Percentiles rank a stretch among this genome's conserved stretches.
These are phyloP conservation scores for Aspergillus indologenus DNA, from an alignment of 495 filamentous ascomycete species.

Conservation along the genomic window DNA sequence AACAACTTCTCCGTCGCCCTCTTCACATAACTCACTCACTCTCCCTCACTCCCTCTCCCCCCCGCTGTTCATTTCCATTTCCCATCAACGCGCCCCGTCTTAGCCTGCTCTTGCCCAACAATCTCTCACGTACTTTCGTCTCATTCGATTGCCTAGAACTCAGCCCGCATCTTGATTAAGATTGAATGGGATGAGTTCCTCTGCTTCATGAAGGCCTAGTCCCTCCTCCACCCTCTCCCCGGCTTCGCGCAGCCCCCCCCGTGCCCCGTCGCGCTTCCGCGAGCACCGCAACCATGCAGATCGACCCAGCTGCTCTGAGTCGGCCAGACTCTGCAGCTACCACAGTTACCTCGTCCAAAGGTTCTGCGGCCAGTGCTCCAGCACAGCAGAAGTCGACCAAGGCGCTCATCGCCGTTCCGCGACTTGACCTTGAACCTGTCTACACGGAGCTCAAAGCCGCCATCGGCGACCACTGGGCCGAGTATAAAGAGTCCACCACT, in stretches of 20 bases:
- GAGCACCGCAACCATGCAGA: conserved; percentile 62
- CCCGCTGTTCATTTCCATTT: conserved; percentile 6
- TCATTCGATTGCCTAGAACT: conserved; percentile 1
- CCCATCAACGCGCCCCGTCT: conserved; percentile 25
- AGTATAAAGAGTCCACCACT: conserved; percentile 80
- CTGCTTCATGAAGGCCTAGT: conserved; percentile 45
- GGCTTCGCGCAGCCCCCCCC: conserved; percentile 46
- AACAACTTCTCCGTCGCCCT: background rate
- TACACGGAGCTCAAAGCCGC: conserved; percentile 81
- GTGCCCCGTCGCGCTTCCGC: conserved; percentile 43
- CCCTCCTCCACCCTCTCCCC: conserved; percentile 25
- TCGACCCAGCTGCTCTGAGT: conserved; percentile 80
- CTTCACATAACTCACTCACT: background rate
- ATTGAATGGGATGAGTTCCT: conserved; percentile 15
- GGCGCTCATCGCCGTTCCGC: conserved; percentile 65
- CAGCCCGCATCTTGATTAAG: conserved; percentile 9
- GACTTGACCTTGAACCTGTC: conserved; percentile 86
- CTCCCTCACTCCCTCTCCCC: background rate
- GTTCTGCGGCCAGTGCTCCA: conserved; percentile 54
- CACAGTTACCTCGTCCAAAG: conserved; percentile 57
- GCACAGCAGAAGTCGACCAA: conserved; percentile 53
- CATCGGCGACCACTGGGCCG: conserved; percentile 81
- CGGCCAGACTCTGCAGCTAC: conserved; percentile 61
- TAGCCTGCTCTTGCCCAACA: conserved; percentile 21
- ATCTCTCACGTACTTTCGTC: conserved; percentile 17